phyloP scores from a whole-genome alignment of 345 rosid species.

The Eucalyptus marginata region DNA sequence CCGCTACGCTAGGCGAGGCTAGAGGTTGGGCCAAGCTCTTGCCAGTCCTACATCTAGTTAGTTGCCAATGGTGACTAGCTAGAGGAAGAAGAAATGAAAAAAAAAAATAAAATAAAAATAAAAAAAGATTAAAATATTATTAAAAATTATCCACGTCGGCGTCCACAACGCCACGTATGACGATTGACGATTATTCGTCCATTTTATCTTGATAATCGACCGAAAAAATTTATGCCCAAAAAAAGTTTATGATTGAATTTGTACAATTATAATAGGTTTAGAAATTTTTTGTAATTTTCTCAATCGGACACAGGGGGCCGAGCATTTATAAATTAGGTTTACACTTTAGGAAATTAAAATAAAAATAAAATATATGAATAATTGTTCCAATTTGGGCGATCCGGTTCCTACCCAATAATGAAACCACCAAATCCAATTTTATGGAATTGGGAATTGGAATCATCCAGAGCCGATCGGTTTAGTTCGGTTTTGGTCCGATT shows the following conservation, averaged over 20 bases:
- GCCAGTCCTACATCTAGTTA: rapidly evolving
- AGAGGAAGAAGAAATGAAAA: background rate
- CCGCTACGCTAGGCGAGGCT: background rate
- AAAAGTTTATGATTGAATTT: rapidly evolving
- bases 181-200: rapidly evolving
- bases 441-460: background rate
- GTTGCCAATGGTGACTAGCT: rapidly evolving
- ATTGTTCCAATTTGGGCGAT: background rate
- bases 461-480: rapidly evolving
- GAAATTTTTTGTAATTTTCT: background rate
- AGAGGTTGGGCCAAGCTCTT: background rate
- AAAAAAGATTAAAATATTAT: no score
- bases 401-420: background rate
- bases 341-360: background rate
- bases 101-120: no score
- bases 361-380: no score
- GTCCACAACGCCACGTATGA: rapidly evolving
- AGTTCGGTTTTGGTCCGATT: rapidly evolving
- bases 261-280: no score
- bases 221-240: no score
- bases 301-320: rapidly evolving
- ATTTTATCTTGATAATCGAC: rapidly evolving
- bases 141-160: no score
- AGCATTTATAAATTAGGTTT: background rate
- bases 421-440: background rate